Conservation (phyloP, 23 red algal genomes). For the Cyanidium caldarium region DNA sequence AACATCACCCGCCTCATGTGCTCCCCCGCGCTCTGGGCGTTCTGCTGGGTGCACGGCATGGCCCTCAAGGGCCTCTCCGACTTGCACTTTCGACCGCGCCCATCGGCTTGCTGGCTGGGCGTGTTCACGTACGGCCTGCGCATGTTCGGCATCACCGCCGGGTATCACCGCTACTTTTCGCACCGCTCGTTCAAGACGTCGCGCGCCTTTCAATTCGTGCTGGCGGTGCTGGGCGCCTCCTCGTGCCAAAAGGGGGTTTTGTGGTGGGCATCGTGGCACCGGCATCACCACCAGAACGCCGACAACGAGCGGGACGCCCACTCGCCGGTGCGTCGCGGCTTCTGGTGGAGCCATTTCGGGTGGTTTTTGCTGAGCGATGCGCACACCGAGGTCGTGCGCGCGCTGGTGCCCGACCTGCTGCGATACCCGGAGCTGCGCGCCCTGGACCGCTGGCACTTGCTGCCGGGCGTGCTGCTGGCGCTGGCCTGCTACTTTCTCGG, state of each 20-base stretch:
- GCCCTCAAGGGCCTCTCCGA: neutral
- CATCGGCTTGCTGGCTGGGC: neutral
- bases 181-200: constrained; percentile 26
- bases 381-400: neutral
- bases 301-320: constrained; percentile 26
- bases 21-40: neutral
- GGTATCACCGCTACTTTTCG: constrained; percentile 28
- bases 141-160: constrained; percentile 29
- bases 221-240: constrained; percentile 12
- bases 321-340: constrained; percentile 12
- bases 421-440: constrained; percentile 7
- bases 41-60: neutral
- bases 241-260: constrained; percentile 30
- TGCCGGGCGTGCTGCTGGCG: constrained; percentile 9
- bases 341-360: constrained; percentile 34
- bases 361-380: constrained; percentile 25
- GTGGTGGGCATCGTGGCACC: constrained; percentile 32
- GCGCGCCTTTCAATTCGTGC: constrained; percentile 10
- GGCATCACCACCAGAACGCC: constrained; percentile 24
- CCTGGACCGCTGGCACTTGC: constrained; percentile 8
- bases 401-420: constrained; percentile 11
- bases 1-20: neutral
- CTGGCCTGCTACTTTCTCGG: neutral
- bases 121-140: constrained; percentile 12
- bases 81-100: neutral